Conservation (phyloP, 768 basidiomycete genomes). For the Lentinula boryana region DNA sequence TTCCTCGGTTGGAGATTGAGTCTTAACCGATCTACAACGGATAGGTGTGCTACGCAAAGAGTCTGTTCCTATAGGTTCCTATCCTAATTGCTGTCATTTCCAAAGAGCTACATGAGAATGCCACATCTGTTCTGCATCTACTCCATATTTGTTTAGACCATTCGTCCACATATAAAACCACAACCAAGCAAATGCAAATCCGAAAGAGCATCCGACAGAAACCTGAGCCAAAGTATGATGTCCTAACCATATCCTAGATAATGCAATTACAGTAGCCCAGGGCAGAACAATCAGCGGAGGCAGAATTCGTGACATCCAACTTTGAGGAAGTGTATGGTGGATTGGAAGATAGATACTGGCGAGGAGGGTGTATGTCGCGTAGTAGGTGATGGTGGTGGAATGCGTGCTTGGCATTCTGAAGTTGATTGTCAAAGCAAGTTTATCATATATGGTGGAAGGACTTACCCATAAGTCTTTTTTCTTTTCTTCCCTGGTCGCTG, state of each 20-base stretch:
- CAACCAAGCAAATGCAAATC: constrained; percentile 41
- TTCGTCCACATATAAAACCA: constrained; percentile 58
- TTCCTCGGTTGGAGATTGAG: too few relatives aligned
- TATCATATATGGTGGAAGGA: not conserved
- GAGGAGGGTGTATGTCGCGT: constrained; percentile 52
- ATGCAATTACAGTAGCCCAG: constrained; percentile 47
- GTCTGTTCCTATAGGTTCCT: too few relatives aligned
- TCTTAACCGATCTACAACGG: too few relatives aligned
- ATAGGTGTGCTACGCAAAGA: too few relatives aligned
- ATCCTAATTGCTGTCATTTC: not conserved
- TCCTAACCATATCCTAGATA: constrained; percentile 70
- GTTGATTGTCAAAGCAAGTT: not conserved
- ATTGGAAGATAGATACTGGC: constrained; percentile 53
- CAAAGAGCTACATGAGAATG: constrained; percentile 2
- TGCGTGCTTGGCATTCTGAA: constrained; percentile 82
- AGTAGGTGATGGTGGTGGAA: constrained; percentile 63
- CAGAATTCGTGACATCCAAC: constrained; percentile 31
- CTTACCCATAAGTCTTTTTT: constrained; percentile 67
- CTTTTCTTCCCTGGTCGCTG: constrained; percentile 24
- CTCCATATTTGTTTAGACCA: constrained; percentile 23
- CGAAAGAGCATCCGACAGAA: constrained; percentile 49
- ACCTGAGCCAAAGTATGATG: constrained; percentile 75
- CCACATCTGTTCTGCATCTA: constrained; percentile 15
- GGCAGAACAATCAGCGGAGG: constrained; percentile 44
- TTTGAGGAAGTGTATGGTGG: constrained; percentile 46